These are phyloP conservation scores for Colletotrichum liaoningense DNA, from an alignment of 2,329 filamentous ascomycete genomes.

Conservation along the genomic window DNA sequence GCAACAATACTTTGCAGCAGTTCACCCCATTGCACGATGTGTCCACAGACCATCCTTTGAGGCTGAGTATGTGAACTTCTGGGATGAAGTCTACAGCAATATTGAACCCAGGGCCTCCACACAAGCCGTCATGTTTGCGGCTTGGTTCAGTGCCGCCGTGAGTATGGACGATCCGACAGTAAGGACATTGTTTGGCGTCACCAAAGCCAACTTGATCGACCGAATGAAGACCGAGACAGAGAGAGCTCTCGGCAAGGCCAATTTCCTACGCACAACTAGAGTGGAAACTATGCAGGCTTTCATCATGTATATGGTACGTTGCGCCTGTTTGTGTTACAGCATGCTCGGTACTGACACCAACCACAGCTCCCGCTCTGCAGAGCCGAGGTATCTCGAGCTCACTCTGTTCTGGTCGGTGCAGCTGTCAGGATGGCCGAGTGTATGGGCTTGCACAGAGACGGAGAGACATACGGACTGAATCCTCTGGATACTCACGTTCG, in stretches of 20 bases:
- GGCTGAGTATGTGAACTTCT: constrained; percentile 72
- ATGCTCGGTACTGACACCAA: constrained; percentile 37
- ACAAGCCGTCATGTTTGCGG: constrained; percentile 77
- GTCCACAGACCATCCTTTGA: constrained; percentile 77
- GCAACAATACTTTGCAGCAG: constrained; percentile 74
- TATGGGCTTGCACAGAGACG: constrained; percentile 81
- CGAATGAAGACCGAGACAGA: constrained; percentile 76
- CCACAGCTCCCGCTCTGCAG: constrained; percentile 76
- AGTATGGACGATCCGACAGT: constrained; percentile 70
- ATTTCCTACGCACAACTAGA: constrained; percentile 76
- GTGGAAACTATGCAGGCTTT: constrained; percentile 82
- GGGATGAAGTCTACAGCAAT: constrained; percentile 68
- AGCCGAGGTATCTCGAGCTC: constrained; percentile 77
- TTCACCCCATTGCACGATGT: constrained; percentile 76
- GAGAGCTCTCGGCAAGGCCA: constrained; percentile 73
- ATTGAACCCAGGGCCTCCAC: constrained; percentile 72
- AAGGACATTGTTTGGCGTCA: constrained; percentile 61
- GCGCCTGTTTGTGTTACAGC: neutral
- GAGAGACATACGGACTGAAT: constrained; percentile 72
- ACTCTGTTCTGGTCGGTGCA: constrained; percentile 78
- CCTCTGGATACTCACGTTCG: constrained; percentile 78
- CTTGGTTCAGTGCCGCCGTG: constrained; percentile 75
- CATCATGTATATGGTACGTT: constrained; percentile 77
- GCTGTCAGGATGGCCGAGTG: constrained; percentile 81
- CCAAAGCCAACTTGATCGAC: constrained; percentile 68